These are phyloP conservation scores for Glycine latifolia DNA, from an alignment of 306 rosid species.

Conservation along the genomic window DNA sequence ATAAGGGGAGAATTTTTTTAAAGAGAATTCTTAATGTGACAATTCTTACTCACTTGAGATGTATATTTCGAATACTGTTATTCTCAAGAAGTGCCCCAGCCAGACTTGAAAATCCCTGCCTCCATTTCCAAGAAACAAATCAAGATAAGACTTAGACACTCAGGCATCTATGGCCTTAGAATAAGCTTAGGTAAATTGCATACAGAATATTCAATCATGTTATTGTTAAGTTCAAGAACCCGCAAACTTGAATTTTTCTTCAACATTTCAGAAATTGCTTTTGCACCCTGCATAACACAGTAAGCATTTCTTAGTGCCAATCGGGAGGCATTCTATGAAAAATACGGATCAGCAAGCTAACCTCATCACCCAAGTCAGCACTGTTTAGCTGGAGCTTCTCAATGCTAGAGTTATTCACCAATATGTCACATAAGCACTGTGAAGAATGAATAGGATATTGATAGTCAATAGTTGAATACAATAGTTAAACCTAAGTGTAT, in stretches of 20 bases:
- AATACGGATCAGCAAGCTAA: constrained; percentile 52
- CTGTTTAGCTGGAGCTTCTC: constrained; percentile 92
- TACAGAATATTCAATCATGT: constrained; percentile 96
- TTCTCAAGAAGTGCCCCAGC: constrained; percentile 95
- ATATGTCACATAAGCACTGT: constrained; percentile 81
- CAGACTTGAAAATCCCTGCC: constrained; percentile 94
- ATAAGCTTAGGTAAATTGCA: constrained; percentile 51
- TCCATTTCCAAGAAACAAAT: constrained; percentile 61
- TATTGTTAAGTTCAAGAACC: constrained; percentile 87
- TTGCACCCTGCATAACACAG: constrained; percentile 78
- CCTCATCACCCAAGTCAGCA: constrained; percentile 96
- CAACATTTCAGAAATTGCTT: constrained; percentile 88
- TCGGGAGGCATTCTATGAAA: constrained; percentile 25
- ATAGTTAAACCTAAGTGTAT: constrained; percentile 35
- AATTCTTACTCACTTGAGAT: constrained; percentile 75
- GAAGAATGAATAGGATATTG: constrained; percentile 57
- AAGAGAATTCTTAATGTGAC: constrained; percentile 30
- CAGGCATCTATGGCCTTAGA: constrained; percentile 12
- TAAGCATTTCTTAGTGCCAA: constrained; percentile 45
- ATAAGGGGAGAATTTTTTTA: background rate
- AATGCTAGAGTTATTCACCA: constrained; percentile 77
- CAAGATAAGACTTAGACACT: constrained; percentile 45
- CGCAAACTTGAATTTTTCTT: constrained; percentile 83
- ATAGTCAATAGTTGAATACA: constrained; percentile 21
- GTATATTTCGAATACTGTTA: constrained; percentile 73